Evolutionary conservation across 768 basidiomycete genomes (phyloP).

Genomic region (Tylopilus sp.): DNA sequence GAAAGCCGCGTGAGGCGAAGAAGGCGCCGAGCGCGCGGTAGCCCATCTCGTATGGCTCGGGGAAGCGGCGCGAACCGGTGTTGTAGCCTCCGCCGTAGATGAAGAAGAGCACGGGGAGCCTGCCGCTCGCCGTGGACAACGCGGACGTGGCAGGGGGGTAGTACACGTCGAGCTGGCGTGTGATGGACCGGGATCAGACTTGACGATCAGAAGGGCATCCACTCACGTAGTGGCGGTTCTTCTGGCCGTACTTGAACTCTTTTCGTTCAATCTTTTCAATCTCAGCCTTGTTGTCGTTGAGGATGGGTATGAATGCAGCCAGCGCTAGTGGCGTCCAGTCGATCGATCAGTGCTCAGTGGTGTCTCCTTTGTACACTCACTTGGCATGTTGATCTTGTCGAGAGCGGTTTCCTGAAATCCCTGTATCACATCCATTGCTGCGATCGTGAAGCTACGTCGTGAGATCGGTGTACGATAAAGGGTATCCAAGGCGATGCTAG

Average conservation of each 20-base stretch:
- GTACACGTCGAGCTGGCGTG: conserved; percentile 59
- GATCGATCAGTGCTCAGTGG: conserved; percentile 3
- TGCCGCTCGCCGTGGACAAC: conserved; percentile 22
- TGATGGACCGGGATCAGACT: neutral
- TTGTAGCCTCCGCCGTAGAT: conserved; percentile 66
- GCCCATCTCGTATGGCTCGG: conserved; percentile 45
- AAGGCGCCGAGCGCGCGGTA: conserved; percentile 60
- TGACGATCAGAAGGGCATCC: neutral
- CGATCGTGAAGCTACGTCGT: neutral
- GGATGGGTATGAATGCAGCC: conserved; percentile 45
- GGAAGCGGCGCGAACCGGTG: conserved; percentile 45
- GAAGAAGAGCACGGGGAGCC: conserved; percentile 56
- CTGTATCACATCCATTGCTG: conserved; percentile 36
- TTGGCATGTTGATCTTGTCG: conserved; percentile 30
- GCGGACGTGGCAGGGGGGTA: conserved; percentile 41
- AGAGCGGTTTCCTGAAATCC: conserved; percentile 31
- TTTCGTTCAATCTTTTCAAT: conserved; percentile 48
- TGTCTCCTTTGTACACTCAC: conserved; percentile 22
- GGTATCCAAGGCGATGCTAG: neutral
- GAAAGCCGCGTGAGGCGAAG: conserved; percentile 56
- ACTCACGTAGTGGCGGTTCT: conserved; percentile 38
- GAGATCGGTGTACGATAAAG: neutral
- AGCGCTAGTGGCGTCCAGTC: conserved; percentile 36
- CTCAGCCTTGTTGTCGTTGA: conserved; percentile 43
- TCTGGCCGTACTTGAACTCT: conserved; percentile 54